phyloP scores from a whole-genome alignment of 129 eudicot genomes.

The Flaveria bidentis region DNA sequence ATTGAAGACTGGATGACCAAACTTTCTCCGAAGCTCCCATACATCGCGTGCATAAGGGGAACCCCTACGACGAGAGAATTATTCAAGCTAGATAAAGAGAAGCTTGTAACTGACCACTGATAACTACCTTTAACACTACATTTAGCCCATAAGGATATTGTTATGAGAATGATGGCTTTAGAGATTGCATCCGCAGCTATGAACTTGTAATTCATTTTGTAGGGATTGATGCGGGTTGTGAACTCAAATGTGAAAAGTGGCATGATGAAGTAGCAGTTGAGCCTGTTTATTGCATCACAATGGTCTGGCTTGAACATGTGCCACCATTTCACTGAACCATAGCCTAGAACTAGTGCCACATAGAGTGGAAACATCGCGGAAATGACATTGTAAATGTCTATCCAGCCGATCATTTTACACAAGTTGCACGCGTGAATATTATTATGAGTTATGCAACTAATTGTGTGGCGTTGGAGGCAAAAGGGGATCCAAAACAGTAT shows the following conservation, averaged over 20 bases:
- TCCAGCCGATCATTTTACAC: conserved; percentile 51
- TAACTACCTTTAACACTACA: conserved; percentile 29
- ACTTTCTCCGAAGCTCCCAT: conserved; percentile 43
- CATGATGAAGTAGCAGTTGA: conserved; percentile 51
- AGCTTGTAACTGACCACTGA: conserved; percentile 57
- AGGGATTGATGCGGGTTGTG: conserved; percentile 49
- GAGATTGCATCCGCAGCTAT: conserved; percentile 49
- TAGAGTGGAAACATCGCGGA: conserved; percentile 64
- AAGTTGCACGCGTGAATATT: background rate
- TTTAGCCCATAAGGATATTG: conserved; percentile 51
- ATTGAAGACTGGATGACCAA: conserved; percentile 48
- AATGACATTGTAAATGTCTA: conserved; percentile 58
- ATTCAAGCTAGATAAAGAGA: conserved; percentile 44
- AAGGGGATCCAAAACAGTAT: background rate
- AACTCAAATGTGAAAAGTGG: conserved; percentile 65
- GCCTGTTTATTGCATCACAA: conserved; percentile 60
- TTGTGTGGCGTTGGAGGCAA: conserved; percentile 5
- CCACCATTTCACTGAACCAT: conserved; percentile 67
- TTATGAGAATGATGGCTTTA: conserved; percentile 34
- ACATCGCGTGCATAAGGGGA: conserved; percentile 57
- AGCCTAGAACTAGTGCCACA: conserved; percentile 54
- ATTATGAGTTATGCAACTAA: conserved; percentile 4
- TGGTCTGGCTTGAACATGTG: conserved; percentile 57
- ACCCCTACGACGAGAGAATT: conserved; percentile 62
- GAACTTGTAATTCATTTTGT: conserved; percentile 44